Percentiles rank a stretch among this genome's conserved stretches.
Conservation (phyloP, 805 yeast genomes). For the Zygoascus biomembranicola region DNA sequence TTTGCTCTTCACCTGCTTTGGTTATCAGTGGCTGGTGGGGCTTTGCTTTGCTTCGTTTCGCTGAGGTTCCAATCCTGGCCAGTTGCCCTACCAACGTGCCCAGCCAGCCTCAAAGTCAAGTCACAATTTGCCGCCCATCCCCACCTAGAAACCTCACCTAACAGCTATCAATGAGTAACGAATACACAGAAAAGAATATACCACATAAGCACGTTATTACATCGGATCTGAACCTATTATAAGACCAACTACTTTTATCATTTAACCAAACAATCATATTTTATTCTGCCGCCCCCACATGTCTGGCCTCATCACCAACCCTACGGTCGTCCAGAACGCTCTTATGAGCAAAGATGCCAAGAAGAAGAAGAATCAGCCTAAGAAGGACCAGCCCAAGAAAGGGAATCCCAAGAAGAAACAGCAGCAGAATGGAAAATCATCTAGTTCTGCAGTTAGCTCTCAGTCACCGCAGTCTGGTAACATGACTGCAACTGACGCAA, state of each 20-base stretch:
- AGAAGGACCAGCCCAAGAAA: constrained; percentile 1
- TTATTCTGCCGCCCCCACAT: background rate
- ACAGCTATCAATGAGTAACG: background rate
- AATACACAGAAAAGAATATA: background rate
- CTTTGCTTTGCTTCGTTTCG: too few relatives aligned
- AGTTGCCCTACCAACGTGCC: too few relatives aligned
- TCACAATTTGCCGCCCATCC: background rate
- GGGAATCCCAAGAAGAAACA: background rate
- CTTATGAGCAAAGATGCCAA: constrained; percentile 6
- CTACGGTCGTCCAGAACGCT: constrained; percentile 20
- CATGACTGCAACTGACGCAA: background rate
- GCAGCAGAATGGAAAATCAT: background rate
- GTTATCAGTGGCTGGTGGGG: too few relatives aligned
- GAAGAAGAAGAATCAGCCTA: background rate
- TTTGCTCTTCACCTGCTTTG: too few relatives aligned
- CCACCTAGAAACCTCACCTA: background rate
- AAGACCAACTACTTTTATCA: too few relatives aligned
- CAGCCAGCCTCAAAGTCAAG: too few relatives aligned
- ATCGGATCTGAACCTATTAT: background rate
- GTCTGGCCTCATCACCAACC: constrained; percentile 16
- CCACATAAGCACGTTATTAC: background rate
- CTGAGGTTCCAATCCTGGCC: too few relatives aligned
- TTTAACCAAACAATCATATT: too few relatives aligned
- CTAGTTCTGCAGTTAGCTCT: background rate
- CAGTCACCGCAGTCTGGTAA: background rate